Base-by-base conservation (phyloP, 805 yeast genomes). In the Myxozyma neotropica region DNA sequence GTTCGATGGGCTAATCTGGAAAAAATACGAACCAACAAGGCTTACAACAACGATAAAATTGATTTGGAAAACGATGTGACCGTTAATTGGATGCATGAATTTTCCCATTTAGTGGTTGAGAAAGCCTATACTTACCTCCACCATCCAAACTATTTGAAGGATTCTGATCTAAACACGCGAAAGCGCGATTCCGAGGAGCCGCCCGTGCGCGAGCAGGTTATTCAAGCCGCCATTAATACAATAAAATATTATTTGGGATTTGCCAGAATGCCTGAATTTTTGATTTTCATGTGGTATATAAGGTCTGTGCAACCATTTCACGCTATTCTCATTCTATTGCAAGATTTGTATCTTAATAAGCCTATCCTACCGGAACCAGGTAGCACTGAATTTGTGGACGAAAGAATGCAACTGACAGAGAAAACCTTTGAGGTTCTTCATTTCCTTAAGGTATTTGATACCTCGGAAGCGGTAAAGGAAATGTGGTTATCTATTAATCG, bases 271-370 rank as follows among this genome's bases (percentile, higher is more conserved):
- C 64, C 62, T 6, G 63, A 55, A 10, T 43, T 39, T 38, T 38
- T 53, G n/a, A 38, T 39, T 10, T 55, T 51, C 26, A 44, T 55
- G n/a, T 60, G 64, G 64, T 60, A 33, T 17, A 27, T 50, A 24
- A 36, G 62, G 8, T 19, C 53, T 13, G 27, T 53, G 24, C 61
- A 57, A 21, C 64, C 59, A 1, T 57, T 44, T 24, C 64, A 60
- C 27, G 60, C 64, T 5, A 53, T 57, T 15, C 39, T 54, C 6
- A 57, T 60, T 38, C 43, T 57, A 13, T 35, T 60, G 23, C 58
- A 57, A 29, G 64, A 59, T 12, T 21, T 59, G 19, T 59, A 56
- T 44, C 46, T 54, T 5, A 31, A 57, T 29, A 46, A 40, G 38
- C 61, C 61, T 15, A 38, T 17, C 4, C 29, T 53, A 27, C 55